A percentile compares a stretch with the other conserved stretches of the same genome.
These are phyloP conservation scores for Sarocladium kiliense DNA, from an alignment of 2,329 filamentous ascomycete species.

Conservation along the genomic window DNA sequence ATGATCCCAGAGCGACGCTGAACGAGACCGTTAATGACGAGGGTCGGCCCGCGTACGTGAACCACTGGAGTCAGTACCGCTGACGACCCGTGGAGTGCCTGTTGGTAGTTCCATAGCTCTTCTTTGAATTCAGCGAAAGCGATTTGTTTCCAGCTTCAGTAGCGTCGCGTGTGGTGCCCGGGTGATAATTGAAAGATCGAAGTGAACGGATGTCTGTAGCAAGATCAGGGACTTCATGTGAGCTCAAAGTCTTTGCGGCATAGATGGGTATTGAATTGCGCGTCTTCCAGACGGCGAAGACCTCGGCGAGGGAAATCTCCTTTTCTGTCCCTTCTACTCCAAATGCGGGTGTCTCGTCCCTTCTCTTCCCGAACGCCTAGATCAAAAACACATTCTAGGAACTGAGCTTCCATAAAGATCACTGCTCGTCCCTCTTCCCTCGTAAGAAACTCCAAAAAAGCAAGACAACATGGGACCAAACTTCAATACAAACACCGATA, in stretches of 20 bases:
- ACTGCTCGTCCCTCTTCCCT: neutral
- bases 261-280: neutral
- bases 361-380: slow-evolving; percentile 1
- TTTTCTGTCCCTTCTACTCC: neutral
- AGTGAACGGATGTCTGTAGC: neutral
- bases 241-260: too few relatives aligned
- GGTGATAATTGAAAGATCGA: neutral
- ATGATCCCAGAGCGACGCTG: slow-evolving; percentile 30
- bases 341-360: neutral
- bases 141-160: too few relatives aligned
- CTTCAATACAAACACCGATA: too few relatives aligned
- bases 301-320: neutral
- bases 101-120: neutral
- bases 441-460: neutral
- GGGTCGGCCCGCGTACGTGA: slow-evolving; percentile 26
- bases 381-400: neutral
- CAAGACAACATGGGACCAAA: neutral
- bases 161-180: neutral
- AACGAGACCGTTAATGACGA: slow-evolving; percentile 24
- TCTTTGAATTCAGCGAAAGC: neutral
- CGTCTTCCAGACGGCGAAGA: neutral
- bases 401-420: neutral
- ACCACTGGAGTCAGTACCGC: slow-evolving; percentile 32
- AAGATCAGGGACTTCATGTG: too few relatives aligned
- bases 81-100: neutral